These are phyloP conservation scores for Neophaeococcomyces mojaviensis DNA, from an alignment of 2,329 filamentous ascomycete species.

Conservation along the genomic window DNA sequence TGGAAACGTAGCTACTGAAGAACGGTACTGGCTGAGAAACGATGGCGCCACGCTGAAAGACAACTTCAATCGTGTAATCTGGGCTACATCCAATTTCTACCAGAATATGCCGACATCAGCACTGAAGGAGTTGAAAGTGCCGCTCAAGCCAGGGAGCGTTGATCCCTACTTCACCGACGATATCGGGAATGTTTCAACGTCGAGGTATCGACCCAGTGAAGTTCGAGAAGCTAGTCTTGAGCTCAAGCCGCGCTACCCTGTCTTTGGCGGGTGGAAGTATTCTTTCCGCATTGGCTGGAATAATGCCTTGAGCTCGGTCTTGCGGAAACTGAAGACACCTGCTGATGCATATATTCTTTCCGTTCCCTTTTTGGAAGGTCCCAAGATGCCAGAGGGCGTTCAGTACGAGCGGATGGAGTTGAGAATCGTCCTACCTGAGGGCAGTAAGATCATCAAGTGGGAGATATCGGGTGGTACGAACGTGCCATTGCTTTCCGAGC, in stretches of 20 bases:
- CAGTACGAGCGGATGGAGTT: conserved; percentile 77
- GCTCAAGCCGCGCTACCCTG: conserved; percentile 86
- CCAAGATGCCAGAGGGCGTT: conserved; percentile 74
- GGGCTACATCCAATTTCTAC: conserved; percentile 66
- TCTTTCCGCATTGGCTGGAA: conserved; percentile 97
- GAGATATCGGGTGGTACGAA: conserved; percentile 77
- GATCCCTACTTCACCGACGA: conserved; percentile 94
- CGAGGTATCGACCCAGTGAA: conserved; percentile 66
- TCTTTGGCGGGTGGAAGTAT: conserved; percentile 98
- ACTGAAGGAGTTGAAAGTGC: conserved; percentile 72
- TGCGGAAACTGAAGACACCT: conserved; percentile 55
- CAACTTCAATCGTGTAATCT: conserved; percentile 70
- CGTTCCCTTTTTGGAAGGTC: conserved; percentile 88
- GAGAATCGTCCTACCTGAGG: conserved; percentile 82
- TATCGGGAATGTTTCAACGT: conserved; percentile 95
- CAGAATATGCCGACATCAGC: conserved; percentile 58
- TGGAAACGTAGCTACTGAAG: conserved; percentile 90
- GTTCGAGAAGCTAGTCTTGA: conserved; percentile 75
- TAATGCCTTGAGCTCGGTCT: conserved; percentile 66
- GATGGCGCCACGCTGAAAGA: conserved; percentile 69
- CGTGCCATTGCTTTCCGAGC: conserved; percentile 60
- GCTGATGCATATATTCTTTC: conserved; percentile 73
- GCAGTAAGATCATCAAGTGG: conserved; percentile 53
- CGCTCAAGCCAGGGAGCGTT: conserved; percentile 68
- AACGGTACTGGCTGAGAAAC: conserved; percentile 83